Evolutionary conservation across 176 grass and related monocot genomes (phyloP), one percentile per base, ranked within the genome.

Genomic region (Puya raimondii): DNA sequence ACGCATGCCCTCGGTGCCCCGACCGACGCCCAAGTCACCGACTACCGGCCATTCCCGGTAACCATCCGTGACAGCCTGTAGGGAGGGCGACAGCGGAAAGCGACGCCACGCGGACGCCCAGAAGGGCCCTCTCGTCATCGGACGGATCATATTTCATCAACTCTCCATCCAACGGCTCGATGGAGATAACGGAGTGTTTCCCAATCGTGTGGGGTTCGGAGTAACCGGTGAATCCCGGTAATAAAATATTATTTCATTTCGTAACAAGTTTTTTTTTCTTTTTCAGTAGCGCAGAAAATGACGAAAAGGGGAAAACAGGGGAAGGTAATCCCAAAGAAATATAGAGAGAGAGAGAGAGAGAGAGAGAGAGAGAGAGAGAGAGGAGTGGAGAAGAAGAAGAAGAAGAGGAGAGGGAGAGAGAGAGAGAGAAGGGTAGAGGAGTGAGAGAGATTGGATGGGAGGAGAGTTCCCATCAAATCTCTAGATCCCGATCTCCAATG

Each of bases 381-480:
- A 11, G 21, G 56, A 61, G 10, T 17, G 14, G 56, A 61, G 56
- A 18, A 61, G 56, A 61, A 61, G 33, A 26, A 58, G 53, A 22
- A 15, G 16, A 61, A 61, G 16, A 61, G 22, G 56, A 61, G 56
- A 61, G 56, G 10, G 8, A 10, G 9, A 11, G 16, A 18, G 56
- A 59, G 56, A 59, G 56, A 15, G 56, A 18, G 56, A 18, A 0
- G 56, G 56, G 16, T 12, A 61, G 33, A 6, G 33, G 33, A 42
- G 33, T 7, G 4, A 18, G 14, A 59, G 63, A 59, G 16, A 77
- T 21, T 15, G 16, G 58, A 51, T 68, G 64, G 49, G 15, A 78
- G 49, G 2, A 27, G 65, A 47, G 75, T 68, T 71, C 58, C 77
- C 63, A 65, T 79, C 48, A 79, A 71, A 64, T 64, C 76, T 79